phyloP scores from a whole-genome alignment of 306 rosid genomes.

The Trifolium pratense region DNA sequence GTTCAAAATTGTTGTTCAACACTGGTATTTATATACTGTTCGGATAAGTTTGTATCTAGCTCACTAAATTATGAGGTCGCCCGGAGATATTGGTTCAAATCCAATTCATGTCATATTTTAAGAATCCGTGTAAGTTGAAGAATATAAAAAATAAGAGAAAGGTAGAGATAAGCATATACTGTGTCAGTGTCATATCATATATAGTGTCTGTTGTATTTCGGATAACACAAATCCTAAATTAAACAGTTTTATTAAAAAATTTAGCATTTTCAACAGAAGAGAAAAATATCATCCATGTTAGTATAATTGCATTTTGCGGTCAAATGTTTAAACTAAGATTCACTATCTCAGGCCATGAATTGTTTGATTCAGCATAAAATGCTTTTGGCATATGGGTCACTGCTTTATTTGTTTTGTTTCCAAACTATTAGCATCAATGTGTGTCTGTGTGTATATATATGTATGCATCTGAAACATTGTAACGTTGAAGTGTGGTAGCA shows the following conservation, averaged over 20 bases:
- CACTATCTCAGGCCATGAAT: slow-evolving; percentile 4
- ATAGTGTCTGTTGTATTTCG: too few relatives aligned
- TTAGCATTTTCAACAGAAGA: too few relatives aligned
- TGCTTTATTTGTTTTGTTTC: not conserved
- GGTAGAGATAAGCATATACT: too few relatives aligned
- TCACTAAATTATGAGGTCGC: too few relatives aligned
- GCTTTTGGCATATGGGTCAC: slow-evolving; percentile 26
- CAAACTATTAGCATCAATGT: not conserved
- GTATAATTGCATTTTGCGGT: not conserved
- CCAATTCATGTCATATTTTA: too few relatives aligned
- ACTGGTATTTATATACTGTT: not conserved
- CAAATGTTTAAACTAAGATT: not conserved
- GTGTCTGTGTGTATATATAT: not conserved
- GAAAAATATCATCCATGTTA: not conserved
- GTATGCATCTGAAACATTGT: not conserved
- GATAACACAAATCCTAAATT: too few relatives aligned
- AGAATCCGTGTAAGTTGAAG: too few relatives aligned
- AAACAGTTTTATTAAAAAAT: too few relatives aligned
- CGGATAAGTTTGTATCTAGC: not conserved
- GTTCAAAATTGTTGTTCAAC: not conserved
- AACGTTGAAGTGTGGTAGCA: slow-evolving; percentile 8
- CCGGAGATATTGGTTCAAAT: too few relatives aligned
- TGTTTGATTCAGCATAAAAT: slow-evolving; percentile 1
- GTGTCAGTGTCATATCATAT: too few relatives aligned
- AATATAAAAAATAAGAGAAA: too few relatives aligned